These are phyloP conservation scores for Rosa lucieae DNA, from an alignment of 306 rosid species.

Conservation along the genomic window DNA sequence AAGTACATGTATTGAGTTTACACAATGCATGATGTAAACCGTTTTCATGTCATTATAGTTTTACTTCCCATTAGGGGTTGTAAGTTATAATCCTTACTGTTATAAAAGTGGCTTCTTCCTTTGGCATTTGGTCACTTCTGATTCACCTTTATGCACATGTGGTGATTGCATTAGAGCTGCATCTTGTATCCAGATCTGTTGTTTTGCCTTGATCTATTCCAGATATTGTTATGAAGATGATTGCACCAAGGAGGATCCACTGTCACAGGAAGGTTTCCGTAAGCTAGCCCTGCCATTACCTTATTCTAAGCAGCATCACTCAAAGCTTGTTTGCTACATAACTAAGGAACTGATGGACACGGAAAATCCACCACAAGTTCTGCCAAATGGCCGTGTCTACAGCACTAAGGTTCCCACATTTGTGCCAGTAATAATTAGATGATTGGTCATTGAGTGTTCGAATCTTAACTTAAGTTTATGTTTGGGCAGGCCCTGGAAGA, in stretches of 20 bases:
- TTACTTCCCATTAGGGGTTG: not conserved
- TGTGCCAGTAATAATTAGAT: not conserved
- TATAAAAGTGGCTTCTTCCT: slow-evolving; percentile 7
- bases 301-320: slow-evolving; percentile 88
- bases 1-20: not conserved
- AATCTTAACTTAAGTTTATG: slow-evolving; percentile 23
- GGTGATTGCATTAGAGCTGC: not conserved
- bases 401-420: slow-evolving; percentile 68
- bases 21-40: not conserved
- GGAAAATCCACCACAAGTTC: slow-evolving; percentile 89
- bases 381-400: slow-evolving; percentile 93
- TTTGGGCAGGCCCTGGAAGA: slow-evolving; percentile 82
- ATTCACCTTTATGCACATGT: slow-evolving; percentile 24
- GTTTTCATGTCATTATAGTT: not conserved
- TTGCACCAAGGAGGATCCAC: slow-evolving; percentile 97
- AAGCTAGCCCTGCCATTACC: slow-evolving; percentile 80
- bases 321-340: slow-evolving; percentile 96
- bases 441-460: not conserved
- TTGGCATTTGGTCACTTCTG: slow-evolving; percentile 8
- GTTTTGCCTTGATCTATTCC: slow-evolving; percentile 58
- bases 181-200: slow-evolving; percentile 19
- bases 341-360: slow-evolving; percentile 96
- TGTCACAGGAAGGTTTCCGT: slow-evolving; percentile 85
- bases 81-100: not conserved
- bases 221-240: slow-evolving; percentile 95